Base-by-base conservation (phyloP, 2,329 filamentous ascomycete species). In the Tolypocladium tundrense region DNA sequence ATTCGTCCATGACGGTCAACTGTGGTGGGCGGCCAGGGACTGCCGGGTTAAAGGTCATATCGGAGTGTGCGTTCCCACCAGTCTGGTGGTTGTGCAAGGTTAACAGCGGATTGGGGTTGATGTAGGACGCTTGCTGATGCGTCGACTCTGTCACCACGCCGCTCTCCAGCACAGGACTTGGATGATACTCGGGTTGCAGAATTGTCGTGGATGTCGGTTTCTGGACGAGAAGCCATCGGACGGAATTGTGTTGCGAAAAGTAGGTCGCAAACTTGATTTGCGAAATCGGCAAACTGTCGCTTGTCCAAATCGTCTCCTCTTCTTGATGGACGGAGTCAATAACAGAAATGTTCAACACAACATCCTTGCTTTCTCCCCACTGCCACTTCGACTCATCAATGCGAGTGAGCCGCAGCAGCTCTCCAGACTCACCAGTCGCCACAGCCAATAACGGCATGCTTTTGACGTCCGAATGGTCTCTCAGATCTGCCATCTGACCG, bases 31-130 rank as follows among this genome's bases (percentile, higher is more conserved):
- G 62, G 59, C 72, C 67, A 21, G 60, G 62, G 6, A 66, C 66
- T 4, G 70, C 70, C 0, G 86, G 82, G 61, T 86, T 87, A 67
- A 91, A 88, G 0, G 81, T 71, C 3, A 88, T 75, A 69, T 91
- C 85, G 0, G 78, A 78, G 64, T 89, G 85, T 0, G 76, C 66
- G 37, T 70, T 73, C 1, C 79, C 80, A 1, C 81, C 84, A 0
- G 82, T 86, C 37, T 79, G 70, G 2, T 75, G 67, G 16, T 75
- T 73, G 0, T 73, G 69, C n/a, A 91, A 68, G 11, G 73, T 77
- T 8, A 83, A 67, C 3, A 88, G 65, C 0, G 78, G 79, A 51
- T 83, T 84, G 2, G 80, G 72, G 43, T 80, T 75, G 19, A 91
- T 75, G 55, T 75, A 75, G 0, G 84, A 84, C 4, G 77, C 65